A percentile compares a stretch with the other conserved stretches of the same genome.
phyloP scores from a whole-genome alignment of 306 rosid species.

The Clitoria ternatea region DNA sequence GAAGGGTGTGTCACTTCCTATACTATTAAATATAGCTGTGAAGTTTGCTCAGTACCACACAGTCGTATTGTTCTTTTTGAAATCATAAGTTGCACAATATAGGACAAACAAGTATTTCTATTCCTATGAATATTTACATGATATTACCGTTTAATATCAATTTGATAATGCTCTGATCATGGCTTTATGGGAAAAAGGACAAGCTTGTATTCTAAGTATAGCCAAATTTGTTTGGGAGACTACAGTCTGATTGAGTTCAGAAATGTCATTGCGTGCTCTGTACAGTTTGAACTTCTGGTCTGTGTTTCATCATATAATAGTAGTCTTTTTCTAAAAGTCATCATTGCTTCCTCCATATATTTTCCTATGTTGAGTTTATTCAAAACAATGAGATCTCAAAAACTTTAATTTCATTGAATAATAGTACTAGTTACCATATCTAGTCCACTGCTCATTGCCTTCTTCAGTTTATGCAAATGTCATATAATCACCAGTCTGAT shows the following conservation, averaged over 20 bases:
- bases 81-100: not conserved
- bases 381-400: not conserved
- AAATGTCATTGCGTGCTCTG: not conserved
- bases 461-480: not conserved
- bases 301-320: not conserved
- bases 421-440: not conserved
- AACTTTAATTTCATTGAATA: not conserved
- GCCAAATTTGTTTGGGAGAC: not conserved
- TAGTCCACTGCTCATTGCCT: not conserved
- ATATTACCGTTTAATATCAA: constrained; percentile 6
- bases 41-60: not conserved
- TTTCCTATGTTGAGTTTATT: not conserved
- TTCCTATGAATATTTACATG: not conserved
- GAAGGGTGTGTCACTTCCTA: not conserved
- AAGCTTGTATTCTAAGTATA: no score
- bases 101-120: not conserved
- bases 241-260: not conserved
- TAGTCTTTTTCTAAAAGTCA: not conserved
- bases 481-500: not conserved
- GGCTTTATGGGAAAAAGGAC: not conserved
- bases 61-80: not conserved
- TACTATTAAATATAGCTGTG: not conserved
- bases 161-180: not conserved
- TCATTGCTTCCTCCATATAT: not conserved
- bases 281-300: not conserved